Evolutionary conservation across 805 yeast species (phyloP).

Genomic region (Hanseniaspora clermontiae): DNA sequence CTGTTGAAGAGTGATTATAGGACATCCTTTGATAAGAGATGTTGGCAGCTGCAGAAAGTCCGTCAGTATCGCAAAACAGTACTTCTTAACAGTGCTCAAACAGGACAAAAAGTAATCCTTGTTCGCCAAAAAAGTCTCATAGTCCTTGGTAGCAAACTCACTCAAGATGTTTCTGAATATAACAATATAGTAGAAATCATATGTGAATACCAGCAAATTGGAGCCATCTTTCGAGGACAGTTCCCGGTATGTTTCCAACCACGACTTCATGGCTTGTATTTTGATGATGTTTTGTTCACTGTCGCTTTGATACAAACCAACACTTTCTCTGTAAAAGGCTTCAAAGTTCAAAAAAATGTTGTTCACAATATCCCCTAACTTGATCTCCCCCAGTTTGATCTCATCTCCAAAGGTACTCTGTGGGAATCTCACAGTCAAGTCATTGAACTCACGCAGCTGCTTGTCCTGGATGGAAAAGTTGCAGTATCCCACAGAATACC

Average conservation of each 20-base stretch:
- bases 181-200: slow-evolving; percentile 38
- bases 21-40: slow-evolving; percentile 41
- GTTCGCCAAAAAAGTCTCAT: slow-evolving; percentile 16
- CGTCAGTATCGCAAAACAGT: slow-evolving; percentile 35
- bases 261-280: slow-evolving; percentile 31
- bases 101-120: slow-evolving; percentile 23
- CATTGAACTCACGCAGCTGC: slow-evolving; percentile 29
- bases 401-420: slow-evolving; percentile 42
- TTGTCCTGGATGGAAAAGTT: slow-evolving; percentile 23
- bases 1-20: slow-evolving; percentile 39
- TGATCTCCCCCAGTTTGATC: slow-evolving; percentile 40
- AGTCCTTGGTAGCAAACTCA: slow-evolving; percentile 22
- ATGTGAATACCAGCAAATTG: slow-evolving; percentile 36
- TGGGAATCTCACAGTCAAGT: slow-evolving; percentile 36
- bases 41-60: slow-evolving; percentile 35
- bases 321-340: slow-evolving; percentile 18
- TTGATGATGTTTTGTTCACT: background rate
- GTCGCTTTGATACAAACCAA: background rate
- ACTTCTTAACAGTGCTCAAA: slow-evolving; percentile 33
- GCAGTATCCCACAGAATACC: slow-evolving; percentile 39
- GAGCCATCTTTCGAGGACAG: slow-evolving; percentile 38
- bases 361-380: slow-evolving; percentile 29
- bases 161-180: slow-evolving; percentile 27
- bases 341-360: slow-evolving; percentile 23
- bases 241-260: slow-evolving; percentile 37